Conservation (phyloP, 1,284 basidiomycete species). For the Anthracocystis panici-leucophaei region DNA sequence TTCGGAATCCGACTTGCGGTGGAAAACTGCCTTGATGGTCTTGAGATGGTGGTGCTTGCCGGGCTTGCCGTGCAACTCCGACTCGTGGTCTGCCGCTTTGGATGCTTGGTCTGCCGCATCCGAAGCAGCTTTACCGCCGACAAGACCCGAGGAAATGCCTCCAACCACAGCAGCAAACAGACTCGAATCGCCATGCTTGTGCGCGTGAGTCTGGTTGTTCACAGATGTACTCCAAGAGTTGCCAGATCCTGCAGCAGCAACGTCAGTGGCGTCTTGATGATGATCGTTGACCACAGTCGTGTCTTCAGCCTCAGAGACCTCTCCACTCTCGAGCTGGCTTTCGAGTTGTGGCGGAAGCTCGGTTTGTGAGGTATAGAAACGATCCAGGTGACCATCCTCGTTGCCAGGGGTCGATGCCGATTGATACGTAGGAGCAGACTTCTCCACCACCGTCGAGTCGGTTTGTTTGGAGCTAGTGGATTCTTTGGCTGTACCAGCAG, state of each 20-base stretch:
- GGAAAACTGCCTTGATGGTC: slow-evolving; percentile 17
- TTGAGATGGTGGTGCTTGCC: slow-evolving; percentile 22
- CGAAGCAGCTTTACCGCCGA: slow-evolving; percentile 26
- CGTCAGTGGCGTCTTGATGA: not conserved
- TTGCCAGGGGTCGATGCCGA: slow-evolving; percentile 8
- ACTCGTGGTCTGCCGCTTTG: slow-evolving; percentile 17
- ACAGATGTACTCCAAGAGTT: not conserved
- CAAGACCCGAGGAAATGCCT: slow-evolving; percentile 28
- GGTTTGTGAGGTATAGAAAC: slow-evolving; percentile 44
- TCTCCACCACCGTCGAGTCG: slow-evolving; percentile 10
- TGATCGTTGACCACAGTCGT: slow-evolving; percentile 25
- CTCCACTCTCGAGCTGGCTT: slow-evolving; percentile 5
- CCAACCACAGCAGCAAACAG: slow-evolving; percentile 41
- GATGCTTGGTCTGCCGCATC: slow-evolving; percentile 15
- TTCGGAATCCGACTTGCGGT: not conserved
- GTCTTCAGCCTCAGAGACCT: slow-evolving; percentile 23
- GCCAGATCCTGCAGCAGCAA: not conserved
- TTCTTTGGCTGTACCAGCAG: not conserved
- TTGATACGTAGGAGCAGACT: slow-evolving; percentile 19
- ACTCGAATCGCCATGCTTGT: slow-evolving; percentile 34
- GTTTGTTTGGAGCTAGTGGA: too few relatives aligned
- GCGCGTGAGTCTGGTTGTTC: slow-evolving; percentile 11
- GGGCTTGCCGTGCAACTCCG: slow-evolving; percentile 13
- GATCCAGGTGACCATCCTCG: slow-evolving; percentile 34
- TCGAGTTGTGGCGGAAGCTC: slow-evolving; percentile 37